Evolutionary conservation across 2,329 filamentous ascomycete genomes (phyloP).

Genomic region (Coniosporium tulheliwenetii): DNA sequence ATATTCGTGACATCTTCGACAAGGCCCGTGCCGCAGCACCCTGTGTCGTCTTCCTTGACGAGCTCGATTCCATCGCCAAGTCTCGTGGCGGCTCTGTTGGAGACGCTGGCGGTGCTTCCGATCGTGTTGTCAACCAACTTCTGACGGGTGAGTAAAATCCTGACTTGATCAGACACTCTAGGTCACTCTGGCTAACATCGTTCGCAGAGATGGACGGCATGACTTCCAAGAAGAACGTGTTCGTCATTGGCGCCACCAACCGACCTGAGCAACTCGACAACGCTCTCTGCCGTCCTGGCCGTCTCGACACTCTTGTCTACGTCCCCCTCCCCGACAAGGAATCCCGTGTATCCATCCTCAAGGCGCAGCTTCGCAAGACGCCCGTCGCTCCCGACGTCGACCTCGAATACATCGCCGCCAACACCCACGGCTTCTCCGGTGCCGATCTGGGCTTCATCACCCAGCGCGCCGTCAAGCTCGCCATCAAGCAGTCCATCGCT

Average conservation of each 20-base stretch:
- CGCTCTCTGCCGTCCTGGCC: constrained; percentile 91
- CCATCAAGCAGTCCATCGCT: constrained; percentile 92
- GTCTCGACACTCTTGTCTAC: constrained; percentile 97
- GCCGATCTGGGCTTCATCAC: constrained; percentile 98
- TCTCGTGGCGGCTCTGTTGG: constrained; percentile 93
- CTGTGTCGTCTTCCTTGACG: constrained; percentile 97
- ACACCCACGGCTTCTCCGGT: constrained; percentile 98
- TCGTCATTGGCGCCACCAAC: constrained; percentile 98
- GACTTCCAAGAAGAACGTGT: constrained; percentile 99
- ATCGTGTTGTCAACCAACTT: constrained; percentile 99
- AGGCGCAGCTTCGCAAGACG: constrained; percentile 95
- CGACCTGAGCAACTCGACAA: constrained; percentile 97
- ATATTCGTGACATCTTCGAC: constrained; percentile 99
- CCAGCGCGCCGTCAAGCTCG: constrained; percentile 96
- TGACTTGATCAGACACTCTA: constrained; percentile 1
- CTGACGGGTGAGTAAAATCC: constrained; percentile 57
- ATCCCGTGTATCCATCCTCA: constrained; percentile 79
- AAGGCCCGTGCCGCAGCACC: constrained; percentile 96
- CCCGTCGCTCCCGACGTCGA: constrained; percentile 80
- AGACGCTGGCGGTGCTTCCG: constrained; percentile 93
- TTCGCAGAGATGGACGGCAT: constrained; percentile 88
- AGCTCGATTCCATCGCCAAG: constrained; percentile 98
- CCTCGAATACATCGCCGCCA: constrained; percentile 79
- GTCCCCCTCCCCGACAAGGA: constrained; percentile 88
- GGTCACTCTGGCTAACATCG: constrained; percentile 25